Evolutionary conservation across 2,329 filamentous ascomycete species (phyloP).

Genomic region (Fusarium newnesense): DNA sequence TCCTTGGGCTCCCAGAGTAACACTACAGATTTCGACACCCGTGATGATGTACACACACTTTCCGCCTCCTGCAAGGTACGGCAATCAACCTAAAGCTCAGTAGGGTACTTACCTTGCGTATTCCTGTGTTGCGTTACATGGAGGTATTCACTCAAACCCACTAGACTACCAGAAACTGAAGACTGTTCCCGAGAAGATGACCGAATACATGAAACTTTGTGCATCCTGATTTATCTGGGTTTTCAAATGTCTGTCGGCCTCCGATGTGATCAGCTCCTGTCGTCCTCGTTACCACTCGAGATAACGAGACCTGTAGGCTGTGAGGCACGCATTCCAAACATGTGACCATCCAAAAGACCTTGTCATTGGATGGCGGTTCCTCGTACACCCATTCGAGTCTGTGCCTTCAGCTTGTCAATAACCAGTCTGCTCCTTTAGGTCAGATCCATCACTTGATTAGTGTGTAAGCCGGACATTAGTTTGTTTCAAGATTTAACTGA

Average conservation of each 20-base stretch:
- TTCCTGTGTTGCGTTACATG: neutral
- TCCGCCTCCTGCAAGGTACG: conserved; percentile 1
- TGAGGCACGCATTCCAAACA: conserved; percentile 10
- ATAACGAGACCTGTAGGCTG: conserved; percentile 4
- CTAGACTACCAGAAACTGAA: neutral
- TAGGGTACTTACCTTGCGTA: neutral
- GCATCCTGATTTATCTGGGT: neutral
- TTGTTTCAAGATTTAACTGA: neutral
- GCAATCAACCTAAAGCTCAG: neutral
- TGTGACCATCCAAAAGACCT: conserved; percentile 25
- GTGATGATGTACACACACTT: neutral
- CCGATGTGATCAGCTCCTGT: neutral
- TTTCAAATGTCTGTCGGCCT: neutral
- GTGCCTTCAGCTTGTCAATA: neutral
- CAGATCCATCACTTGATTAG: neutral
- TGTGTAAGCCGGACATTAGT: too few species aligned
- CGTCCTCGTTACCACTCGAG: neutral
- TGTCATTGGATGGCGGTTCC: conserved; percentile 8
- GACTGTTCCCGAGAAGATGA: neutral
- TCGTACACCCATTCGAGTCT: conserved; percentile 23
- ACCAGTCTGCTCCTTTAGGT: neutral
- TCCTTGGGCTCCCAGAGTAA: neutral
- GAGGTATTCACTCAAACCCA: neutral
- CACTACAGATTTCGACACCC: conserved; percentile 7
- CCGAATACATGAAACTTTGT: neutral